Base-by-base conservation (phyloP, 2,329 filamentous ascomycete genomes). In the Aspergillus sp. region DNA sequence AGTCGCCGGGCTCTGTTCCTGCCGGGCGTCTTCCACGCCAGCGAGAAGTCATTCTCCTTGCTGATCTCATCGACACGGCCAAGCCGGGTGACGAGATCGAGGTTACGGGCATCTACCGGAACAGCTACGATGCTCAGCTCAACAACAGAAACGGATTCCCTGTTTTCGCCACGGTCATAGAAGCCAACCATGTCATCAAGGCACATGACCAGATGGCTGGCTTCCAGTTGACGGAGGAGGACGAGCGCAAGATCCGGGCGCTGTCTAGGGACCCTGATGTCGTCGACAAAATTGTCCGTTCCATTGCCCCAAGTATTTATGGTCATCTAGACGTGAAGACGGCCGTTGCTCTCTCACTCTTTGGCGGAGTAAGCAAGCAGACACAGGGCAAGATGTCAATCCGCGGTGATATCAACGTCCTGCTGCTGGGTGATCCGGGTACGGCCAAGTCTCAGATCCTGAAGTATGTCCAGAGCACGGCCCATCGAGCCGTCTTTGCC, bases 91-190 rank as follows among this genome's bases (percentile, higher is more conserved):
- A 98, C 61, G 93, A 98, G 57, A 88, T 98, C 35, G 91, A 98
- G 54, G 80, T 98, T 7, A 96, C 88, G 5, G 91, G 91, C 42
- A 84, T 94, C 47, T 98, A 98, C 65, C 81, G 86, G 49, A 98
- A 98, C 69, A 96, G 93, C 65, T 98, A 95, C 53, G 89, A 96
- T 57, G 88, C 91, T 3, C 86, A 93, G 48, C 74, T 98, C 34
- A 98, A 98, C 66, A 96, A 95, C 67, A 89, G 91, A 53, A 98
- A 96, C 54, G 91, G 91, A 4, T 96, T 98, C 64, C 91, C 91
- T 0, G 91, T 98, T 22, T 98, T 98, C 60, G 89, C 91, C 4
- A 98, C 91, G 0, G 91, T 98, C 37, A 74, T 98, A 4, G 91
- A 98, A 61, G 93, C 93, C 15, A 98, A 98, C 62, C 88, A 98